Base-by-base conservation (phyloP, 2,329 filamentous ascomycete genomes). In the Apiospora hydei region DNA sequence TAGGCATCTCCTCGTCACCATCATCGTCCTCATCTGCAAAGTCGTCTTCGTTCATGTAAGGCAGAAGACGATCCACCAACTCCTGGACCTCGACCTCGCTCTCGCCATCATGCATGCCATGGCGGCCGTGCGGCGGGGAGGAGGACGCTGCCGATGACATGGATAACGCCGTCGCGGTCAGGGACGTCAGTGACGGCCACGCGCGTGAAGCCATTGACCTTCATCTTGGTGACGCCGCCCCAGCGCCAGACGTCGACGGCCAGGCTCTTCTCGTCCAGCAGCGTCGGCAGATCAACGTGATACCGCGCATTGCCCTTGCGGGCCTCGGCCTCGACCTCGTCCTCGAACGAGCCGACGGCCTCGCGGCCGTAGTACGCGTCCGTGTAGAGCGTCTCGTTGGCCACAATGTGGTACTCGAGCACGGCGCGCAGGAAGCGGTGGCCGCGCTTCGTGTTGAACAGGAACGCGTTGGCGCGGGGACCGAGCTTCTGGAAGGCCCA, bases 101-200 rank as follows among this genome's bases (percentile, higher is more conserved):
- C 46, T 83, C 85, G 26, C 80, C 80, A 51, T 83, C 81, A 41
- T 81, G 79, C 69, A 77, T 79, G 0, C 82, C 79, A 73, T 82
- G 82, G 76, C 82, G 61, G 73, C 86, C 86, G 82, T 89, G 90
- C 1, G 94, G 94, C 57, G 95, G 95, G 95, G 74, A 98, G 90
- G 72, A 97, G 83, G 0, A 98, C 90, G 72, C 87, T 87, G 67
- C 88, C 86, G 0, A 96, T 85, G 21, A 96, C 90, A 71, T 98
- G 95, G 49, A 97, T 88, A 18, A 96, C 94, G 44, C 95, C 95
- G 79, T 98, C 93, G 78, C 87, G 89, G 0, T 92, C 93, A 71
- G 96, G 81, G 0, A 87, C 91, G 79, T 98, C 94, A 74, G 91
- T 85, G 8, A 94, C 84, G 0, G 85, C 84, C 1, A 97, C 92